Evolutionary conservation across 257 asterid genomes (phyloP), one percentile per base, ranked within the genome.

Genomic region (Salvia hispanica): DNA sequence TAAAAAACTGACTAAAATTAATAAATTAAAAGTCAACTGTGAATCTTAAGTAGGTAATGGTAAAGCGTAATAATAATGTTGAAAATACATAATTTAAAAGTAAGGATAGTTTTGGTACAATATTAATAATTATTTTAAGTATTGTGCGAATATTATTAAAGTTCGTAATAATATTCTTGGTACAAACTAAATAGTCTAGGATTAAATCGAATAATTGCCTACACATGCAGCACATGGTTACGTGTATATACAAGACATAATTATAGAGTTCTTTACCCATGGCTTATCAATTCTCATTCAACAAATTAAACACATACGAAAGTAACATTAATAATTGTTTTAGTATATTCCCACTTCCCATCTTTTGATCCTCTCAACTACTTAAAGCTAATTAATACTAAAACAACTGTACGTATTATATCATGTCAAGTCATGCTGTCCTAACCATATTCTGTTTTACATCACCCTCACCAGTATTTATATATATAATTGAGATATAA

Each of bases 401-500:
- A 3, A 36, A 36, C 46, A n/a, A 36, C 21, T n/a, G 37, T 34
- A 14, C 36, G 7, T 58, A 34, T 14, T 58, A 34, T 14, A 53
- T 34, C 46, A 9, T 28, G 39, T 10, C 39, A 54, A 10, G 0
- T 54, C 40, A 54, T 10, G 11, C 5, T 21, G 8, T 57, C 45
- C 31, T 58, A 36, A 58, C 9, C 46, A 14, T 36, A 31, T 58
- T 58, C 64, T 58, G 64, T 36, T 58, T 7, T 37, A 36, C 40
- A 58, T 58, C 64, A 4, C 47, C 47, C 33, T 58, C 64, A 37
- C 9, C 33, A 34, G n/a, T 34, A 4, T 6, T 6, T 6, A 15
- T 7, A 5, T 50, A n/a, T 46, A 13, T 4, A 45, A 4, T 51
- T 16, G 7, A 25, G 57, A 25, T 15, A 16, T 2, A 25, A 25